phyloP scores from a whole-genome alignment of 2,329 filamentous ascomycete species.

The Epichloe scottii region DNA sequence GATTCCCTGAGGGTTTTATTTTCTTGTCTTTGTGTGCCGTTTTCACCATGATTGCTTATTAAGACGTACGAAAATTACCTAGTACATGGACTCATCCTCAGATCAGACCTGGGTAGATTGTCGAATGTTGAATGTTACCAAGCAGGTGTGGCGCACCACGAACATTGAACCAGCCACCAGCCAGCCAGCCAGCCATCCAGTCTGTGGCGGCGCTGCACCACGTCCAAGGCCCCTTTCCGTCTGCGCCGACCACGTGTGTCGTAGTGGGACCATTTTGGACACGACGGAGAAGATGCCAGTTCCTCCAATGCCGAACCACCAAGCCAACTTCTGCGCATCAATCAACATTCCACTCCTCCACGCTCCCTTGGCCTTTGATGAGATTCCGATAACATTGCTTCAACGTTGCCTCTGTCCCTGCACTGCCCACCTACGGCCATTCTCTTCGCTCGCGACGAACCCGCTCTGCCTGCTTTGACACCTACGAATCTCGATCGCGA shows the following conservation, averaged over 20 bases:
- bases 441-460: background rate
- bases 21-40: too few relatives aligned
- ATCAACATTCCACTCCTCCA: background rate
- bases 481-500: background rate
- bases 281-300: background rate
- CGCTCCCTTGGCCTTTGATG: background rate
- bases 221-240: background rate
- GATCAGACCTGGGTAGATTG: too few relatives aligned
- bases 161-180: background rate
- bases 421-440: background rate
- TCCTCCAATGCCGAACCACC: constrained; percentile 2
- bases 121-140: background rate
- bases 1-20: too few relatives aligned
- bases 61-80: too few relatives aligned
- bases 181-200: background rate
- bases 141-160: too few relatives aligned
- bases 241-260: constrained; percentile 5
- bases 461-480: background rate
- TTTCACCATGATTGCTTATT: too few relatives aligned
- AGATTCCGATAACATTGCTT: background rate
- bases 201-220: background rate
- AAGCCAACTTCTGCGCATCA: background rate
- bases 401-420: background rate
- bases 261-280: background rate
- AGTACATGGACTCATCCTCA: too few relatives aligned